Evolutionary conservation across 768 basidiomycete species (phyloP).

Genomic region (Lentinula guzmanii): DNA sequence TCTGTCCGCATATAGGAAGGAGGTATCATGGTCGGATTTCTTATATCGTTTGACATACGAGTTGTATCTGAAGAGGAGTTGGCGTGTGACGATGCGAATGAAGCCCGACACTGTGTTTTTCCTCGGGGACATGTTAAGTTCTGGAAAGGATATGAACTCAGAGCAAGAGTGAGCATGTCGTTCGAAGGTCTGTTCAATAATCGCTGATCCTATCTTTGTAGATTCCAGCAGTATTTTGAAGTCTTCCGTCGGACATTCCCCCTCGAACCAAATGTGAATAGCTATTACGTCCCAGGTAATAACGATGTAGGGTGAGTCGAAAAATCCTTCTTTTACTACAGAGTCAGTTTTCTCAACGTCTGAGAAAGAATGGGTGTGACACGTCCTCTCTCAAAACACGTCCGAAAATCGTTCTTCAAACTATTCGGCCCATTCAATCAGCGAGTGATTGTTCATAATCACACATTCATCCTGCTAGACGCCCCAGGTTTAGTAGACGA

Average conservation of each 20-base stretch:
- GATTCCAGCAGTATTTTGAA: conserved; percentile 53
- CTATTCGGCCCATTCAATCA: conserved; percentile 70
- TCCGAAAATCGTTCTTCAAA: conserved; percentile 51
- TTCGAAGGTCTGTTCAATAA: neutral
- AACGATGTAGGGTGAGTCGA: conserved; percentile 62
- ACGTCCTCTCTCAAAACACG: conserved; percentile 41
- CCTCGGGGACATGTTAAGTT: conserved; percentile 71
- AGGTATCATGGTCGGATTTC: conserved; percentile 34
- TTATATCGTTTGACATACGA: conserved; percentile 43
- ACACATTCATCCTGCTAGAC: conserved; percentile 68
- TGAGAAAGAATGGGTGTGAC: conserved; percentile 47
- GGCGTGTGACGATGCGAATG: conserved; percentile 55
- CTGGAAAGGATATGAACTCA: conserved; percentile 47
- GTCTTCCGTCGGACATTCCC: conserved; percentile 63
- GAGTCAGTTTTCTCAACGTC: neutral
- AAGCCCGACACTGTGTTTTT: conserved; percentile 66
- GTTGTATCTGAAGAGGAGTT: conserved; percentile 61
- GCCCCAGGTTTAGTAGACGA: conserved; percentile 80
- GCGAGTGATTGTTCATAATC: conserved; percentile 55
- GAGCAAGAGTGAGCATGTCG: conserved; percentile 34
- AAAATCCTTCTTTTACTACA: neutral
- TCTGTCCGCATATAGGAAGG: conserved; percentile 27
- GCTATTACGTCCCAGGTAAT: conserved; percentile 73
- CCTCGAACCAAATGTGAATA: conserved; percentile 27
- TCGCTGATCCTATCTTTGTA: conserved; percentile 19